Evolutionary conservation across 805 yeast species (phyloP).

Genomic region (Alloascoidea africana): DNA sequence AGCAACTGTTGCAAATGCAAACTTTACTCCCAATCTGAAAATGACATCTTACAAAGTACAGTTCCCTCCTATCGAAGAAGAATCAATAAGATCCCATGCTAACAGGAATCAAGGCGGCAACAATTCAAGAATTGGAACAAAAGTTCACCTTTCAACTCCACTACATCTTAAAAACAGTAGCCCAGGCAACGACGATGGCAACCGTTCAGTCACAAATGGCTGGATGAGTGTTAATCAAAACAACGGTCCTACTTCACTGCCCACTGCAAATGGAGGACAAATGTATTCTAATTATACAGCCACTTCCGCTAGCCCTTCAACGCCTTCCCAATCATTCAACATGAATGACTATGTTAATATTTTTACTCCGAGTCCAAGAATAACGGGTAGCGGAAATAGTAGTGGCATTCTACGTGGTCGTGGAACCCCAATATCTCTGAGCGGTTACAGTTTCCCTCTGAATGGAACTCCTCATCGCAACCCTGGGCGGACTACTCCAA

Average conservation of each 20-base stretch:
- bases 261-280: not conserved
- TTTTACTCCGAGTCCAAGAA: slow-evolving; percentile 38
- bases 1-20: slow-evolving; percentile 9
- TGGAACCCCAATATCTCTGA: too few relatives aligned
- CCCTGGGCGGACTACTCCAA: too few relatives aligned
- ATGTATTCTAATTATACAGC: too few relatives aligned
- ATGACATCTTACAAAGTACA: not conserved
- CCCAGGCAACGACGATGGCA: slow-evolving; percentile 1
- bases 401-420: too few relatives aligned
- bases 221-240: not conserved
- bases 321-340: slow-evolving; percentile 37
- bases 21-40: not conserved
- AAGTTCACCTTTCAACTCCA: not conserved
- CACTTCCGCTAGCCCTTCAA: slow-evolving; percentile 15
- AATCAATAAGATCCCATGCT: not conserved
- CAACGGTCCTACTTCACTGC: not conserved
- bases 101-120: not conserved
- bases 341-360: slow-evolving; percentile 73
- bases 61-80: not conserved
- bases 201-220: too few relatives aligned
- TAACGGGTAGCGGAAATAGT: not conserved
- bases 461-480: too few relatives aligned
- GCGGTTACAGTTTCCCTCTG: too few relatives aligned
- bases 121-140: not conserved
- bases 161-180: not conserved